Evolutionary conservation across 805 yeast species (phyloP).

Genomic region (Clavispora vitiphila): DNA sequence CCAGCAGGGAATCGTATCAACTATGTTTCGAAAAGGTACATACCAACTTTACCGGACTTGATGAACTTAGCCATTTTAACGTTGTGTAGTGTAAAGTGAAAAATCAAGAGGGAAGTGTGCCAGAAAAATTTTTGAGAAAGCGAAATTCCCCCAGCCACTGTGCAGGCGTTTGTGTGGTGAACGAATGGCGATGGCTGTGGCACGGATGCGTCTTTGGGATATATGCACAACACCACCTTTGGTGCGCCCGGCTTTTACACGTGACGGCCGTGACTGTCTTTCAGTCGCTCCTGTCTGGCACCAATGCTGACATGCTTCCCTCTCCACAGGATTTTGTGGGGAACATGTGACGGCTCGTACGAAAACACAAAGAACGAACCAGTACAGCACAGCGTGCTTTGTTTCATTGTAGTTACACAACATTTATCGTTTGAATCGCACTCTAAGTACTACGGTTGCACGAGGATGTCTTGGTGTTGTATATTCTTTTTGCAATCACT

Average conservation of each 20-base stretch:
- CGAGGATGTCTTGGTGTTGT: neutral
- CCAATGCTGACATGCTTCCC: neutral
- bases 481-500: conserved; percentile 12
- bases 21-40: conserved; percentile 33
- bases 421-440: no score
- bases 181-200: conserved; percentile 1
- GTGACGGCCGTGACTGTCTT: conserved; percentile 6
- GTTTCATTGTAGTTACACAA: no score
- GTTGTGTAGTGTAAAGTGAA: conserved; percentile 21
- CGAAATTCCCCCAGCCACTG: conserved; percentile 18
- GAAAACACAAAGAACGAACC: no score
- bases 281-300: neutral
- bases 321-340: neutral
- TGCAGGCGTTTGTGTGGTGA: conserved; percentile 13
- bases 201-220: conserved; percentile 4
- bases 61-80: conserved; percentile 93
- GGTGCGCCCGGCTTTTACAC: neutral
- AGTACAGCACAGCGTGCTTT: no score
- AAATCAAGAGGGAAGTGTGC: conserved; percentile 11
- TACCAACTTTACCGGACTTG: conserved; percentile 99
- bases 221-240: neutral
- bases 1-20: neutral
- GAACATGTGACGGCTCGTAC: neutral
- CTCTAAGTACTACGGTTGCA: neutral
- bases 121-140: conserved; percentile 16